Evolutionary conservation across 768 basidiomycete genomes (phyloP).

Genomic region (Lactifluus rugatus): DNA sequence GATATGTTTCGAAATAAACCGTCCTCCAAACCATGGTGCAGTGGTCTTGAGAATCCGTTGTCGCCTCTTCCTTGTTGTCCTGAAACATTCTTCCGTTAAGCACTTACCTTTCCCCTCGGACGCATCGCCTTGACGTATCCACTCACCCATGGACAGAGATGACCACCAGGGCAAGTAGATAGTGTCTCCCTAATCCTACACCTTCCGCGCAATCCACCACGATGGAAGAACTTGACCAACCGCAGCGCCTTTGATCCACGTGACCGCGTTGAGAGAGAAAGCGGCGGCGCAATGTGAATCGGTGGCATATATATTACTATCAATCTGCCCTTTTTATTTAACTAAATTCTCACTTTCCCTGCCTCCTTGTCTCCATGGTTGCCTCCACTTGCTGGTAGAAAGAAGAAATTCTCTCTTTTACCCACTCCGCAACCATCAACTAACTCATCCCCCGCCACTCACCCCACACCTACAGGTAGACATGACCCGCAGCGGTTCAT

Average conservation of each 20-base stretch:
- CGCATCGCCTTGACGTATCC: no score
- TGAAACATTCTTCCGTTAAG: no score
- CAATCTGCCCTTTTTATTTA: not conserved
- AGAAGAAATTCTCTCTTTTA: not conserved
- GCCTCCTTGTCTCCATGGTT: conserved; percentile 4
- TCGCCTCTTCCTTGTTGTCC: no score
- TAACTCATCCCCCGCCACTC: not conserved
- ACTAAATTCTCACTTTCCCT: not conserved
- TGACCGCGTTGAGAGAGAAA: not conserved
- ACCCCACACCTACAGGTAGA: not conserved
- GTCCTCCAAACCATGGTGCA: no score
- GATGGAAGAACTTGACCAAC: no score
- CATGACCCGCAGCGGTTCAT: not conserved
- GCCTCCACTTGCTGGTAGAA: not conserved
- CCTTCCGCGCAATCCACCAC: no score
- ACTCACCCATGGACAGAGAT: no score
- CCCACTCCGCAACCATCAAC: not conserved
- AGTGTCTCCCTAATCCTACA: no score
- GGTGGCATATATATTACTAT: not conserved
- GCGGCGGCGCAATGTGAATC: not conserved
- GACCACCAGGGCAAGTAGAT: no score
- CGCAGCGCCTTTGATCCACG: not conserved
- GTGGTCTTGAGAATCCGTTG: no score
- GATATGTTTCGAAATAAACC: no score
- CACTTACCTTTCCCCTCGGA: no score